Percentiles rank a stretch among this genome's conserved stretches.
phyloP scores from a whole-genome alignment of 768 basidiomycete genomes.

The Lactarius tabidus region DNA sequence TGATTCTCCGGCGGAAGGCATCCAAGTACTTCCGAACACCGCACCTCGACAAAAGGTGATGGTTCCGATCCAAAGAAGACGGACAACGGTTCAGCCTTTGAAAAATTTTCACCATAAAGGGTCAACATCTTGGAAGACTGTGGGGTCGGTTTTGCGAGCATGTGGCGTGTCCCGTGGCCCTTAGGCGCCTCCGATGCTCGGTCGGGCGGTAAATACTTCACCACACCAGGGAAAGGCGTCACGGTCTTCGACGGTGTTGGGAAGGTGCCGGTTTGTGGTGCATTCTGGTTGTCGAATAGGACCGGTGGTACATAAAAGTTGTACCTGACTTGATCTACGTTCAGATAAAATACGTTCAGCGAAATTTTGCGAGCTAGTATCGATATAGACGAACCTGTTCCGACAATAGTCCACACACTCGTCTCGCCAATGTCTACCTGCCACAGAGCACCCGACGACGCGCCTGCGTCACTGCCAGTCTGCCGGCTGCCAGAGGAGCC shows the following conservation, averaged over 20 bases:
- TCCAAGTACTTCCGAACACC: slow-evolving; percentile 81
- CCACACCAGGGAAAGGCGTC: slow-evolving; percentile 81
- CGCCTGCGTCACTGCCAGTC: slow-evolving; percentile 63
- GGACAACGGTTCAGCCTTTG: slow-evolving; percentile 72
- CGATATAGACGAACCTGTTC: slow-evolving; percentile 58
- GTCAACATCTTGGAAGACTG: slow-evolving; percentile 79
- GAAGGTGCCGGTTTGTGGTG: slow-evolving; percentile 67
- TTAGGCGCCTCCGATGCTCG: slow-evolving; percentile 82
- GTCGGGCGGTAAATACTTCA: slow-evolving; percentile 88
- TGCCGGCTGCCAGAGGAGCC: slow-evolving; percentile 45
- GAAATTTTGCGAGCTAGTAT: slow-evolving; percentile 25
- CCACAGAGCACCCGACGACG: slow-evolving; percentile 78
- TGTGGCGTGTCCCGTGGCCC: slow-evolving; percentile 60
- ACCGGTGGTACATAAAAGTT: slow-evolving; percentile 90
- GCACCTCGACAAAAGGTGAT: slow-evolving; percentile 82
- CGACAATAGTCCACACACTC: slow-evolving; percentile 92
- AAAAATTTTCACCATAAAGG: slow-evolving; percentile 86
- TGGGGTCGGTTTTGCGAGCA: slow-evolving; percentile 72
- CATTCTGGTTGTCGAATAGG: slow-evolving; percentile 74
- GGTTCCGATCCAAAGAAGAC: slow-evolving; percentile 87
- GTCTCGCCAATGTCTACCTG: slow-evolving; percentile 91
- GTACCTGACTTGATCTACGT: slow-evolving; percentile 81
- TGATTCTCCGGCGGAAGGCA: slow-evolving; percentile 74
- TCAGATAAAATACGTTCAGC: background rate
- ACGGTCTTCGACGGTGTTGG: slow-evolving; percentile 78